Evolutionary conservation across 495 filamentous ascomycete genomes (phyloP).

Genomic region (Penicillium cataractarum): DNA sequence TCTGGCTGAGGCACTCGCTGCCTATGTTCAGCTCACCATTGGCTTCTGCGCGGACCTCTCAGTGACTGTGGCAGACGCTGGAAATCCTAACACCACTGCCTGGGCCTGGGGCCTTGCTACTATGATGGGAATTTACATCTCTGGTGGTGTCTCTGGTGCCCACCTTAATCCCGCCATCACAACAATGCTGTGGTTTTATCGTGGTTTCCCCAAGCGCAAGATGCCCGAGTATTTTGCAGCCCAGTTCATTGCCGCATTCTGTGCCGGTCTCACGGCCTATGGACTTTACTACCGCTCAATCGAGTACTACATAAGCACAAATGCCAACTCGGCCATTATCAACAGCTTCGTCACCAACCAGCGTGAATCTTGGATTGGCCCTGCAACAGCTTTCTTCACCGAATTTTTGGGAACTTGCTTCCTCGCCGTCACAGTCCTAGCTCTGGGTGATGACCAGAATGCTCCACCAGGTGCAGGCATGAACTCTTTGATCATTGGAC

Average conservation of each 20-base stretch:
- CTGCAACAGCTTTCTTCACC: constrained; percentile 53
- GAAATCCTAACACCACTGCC: constrained; percentile 51
- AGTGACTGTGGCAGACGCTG: constrained; percentile 46
- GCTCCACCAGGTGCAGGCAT: constrained; percentile 58
- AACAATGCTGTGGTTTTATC: constrained; percentile 52
- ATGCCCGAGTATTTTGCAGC: constrained; percentile 53
- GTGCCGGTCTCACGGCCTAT: constrained; percentile 49
- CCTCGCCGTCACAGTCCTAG: constrained; percentile 51
- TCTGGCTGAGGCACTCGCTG: constrained; percentile 54
- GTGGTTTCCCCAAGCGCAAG: constrained; percentile 51
- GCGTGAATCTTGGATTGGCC: constrained; percentile 47
- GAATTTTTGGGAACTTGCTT: constrained; percentile 54
- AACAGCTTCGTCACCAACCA: constrained; percentile 45
- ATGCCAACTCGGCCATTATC: constrained; percentile 40
- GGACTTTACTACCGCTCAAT: constrained; percentile 56
- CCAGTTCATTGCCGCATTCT: constrained; percentile 52
- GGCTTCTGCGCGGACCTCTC: constrained; percentile 53
- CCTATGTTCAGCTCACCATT: constrained; percentile 46
- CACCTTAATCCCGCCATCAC: constrained; percentile 58
- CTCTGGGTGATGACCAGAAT: constrained; percentile 59
- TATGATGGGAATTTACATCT: constrained; percentile 62
- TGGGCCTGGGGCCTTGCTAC: constrained; percentile 61
- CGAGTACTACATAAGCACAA: constrained; percentile 35
- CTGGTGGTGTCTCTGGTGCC: constrained; percentile 58
- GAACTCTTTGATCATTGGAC: constrained; percentile 51